Evolutionary conservation across 2,329 filamentous ascomycete species (phyloP).

Genomic region (Magnaporthales sp.): DNA sequence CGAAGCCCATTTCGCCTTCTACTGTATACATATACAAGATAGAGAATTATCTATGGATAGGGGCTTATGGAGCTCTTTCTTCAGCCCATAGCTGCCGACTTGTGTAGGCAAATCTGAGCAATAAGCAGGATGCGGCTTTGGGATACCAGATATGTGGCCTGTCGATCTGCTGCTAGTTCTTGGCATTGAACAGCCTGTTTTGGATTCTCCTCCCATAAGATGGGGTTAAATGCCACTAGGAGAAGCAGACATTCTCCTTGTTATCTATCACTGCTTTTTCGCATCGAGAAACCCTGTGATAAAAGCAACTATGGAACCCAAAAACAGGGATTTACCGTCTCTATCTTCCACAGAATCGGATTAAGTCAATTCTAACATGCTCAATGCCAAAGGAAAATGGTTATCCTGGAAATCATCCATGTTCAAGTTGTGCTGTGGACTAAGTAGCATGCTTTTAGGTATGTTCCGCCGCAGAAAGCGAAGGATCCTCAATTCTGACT

Average conservation of each 20-base stretch:
- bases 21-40: neutral
- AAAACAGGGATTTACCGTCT: neutral
- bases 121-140: neutral
- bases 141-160: neutral
- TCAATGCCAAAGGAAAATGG: neutral
- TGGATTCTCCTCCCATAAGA: neutral
- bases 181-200: neutral
- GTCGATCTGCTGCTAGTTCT: neutral
- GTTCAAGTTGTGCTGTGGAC: too few relatives aligned
- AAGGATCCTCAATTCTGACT: neutral
- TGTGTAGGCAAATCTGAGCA: neutral
- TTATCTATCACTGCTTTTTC: neutral
- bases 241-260: neutral
- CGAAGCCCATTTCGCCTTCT: too few relatives aligned
- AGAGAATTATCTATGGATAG: neutral
- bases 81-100: neutral
- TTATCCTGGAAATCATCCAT: too few relatives aligned
- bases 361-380: neutral
- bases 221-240: neutral
- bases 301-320: neutral
- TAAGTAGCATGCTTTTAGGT: neutral
- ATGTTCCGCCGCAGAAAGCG: neutral
- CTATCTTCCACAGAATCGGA: neutral
- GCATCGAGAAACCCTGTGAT: neutral
- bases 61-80: neutral